These are phyloP conservation scores for Coniochaeta sp. DNA, from an alignment of 2,329 filamentous ascomycete genomes.

Conservation along the genomic window DNA sequence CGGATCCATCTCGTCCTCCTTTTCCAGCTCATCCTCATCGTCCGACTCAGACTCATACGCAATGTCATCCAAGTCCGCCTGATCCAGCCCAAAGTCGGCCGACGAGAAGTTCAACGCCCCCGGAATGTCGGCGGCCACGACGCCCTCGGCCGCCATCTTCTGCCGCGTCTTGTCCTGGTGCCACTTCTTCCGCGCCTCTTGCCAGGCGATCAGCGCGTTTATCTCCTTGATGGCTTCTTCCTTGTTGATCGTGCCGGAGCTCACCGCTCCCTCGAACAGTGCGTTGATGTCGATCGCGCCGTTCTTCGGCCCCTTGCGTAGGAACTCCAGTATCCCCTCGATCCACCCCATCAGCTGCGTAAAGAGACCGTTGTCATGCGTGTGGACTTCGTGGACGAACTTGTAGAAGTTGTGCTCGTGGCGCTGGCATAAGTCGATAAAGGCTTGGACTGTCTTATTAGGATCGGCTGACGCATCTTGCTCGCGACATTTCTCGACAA, in stretches of 20 bases:
- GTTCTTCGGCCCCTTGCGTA: slow-evolving; percentile 76
- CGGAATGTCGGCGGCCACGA: slow-evolving; percentile 37
- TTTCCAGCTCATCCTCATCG: slow-evolving; percentile 59
- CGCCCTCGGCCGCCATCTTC: slow-evolving; percentile 91
- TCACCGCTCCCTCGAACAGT: slow-evolving; percentile 73
- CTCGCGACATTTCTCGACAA: slow-evolving; percentile 57
- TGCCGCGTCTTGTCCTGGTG: slow-evolving; percentile 95
- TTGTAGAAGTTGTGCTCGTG: slow-evolving; percentile 98
- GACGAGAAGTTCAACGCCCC: slow-evolving; percentile 61
- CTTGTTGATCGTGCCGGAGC: slow-evolving; percentile 61
- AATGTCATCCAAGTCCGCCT: slow-evolving; percentile 80
- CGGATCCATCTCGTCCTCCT: slow-evolving; percentile 74
- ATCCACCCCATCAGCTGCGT: slow-evolving; percentile 96
- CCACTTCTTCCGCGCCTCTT: slow-evolving; percentile 94
- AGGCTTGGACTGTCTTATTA: slow-evolving; percentile 95
- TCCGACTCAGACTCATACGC: slow-evolving; percentile 64
- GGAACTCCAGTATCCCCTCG: slow-evolving; percentile 88
- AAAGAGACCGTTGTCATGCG: slow-evolving; percentile 93
- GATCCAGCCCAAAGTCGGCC: slow-evolving; percentile 83
- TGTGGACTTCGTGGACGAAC: slow-evolving; percentile 96
- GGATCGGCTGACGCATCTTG: slow-evolving; percentile 88
- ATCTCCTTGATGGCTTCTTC: slow-evolving; percentile 71
- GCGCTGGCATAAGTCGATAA: slow-evolving; percentile 91
- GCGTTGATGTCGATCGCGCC: slow-evolving; percentile 93
- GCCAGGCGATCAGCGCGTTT: slow-evolving; percentile 82